A percentile compares a stretch with the other conserved stretches of the same genome.
Conservation (phyloP, 768 basidiomycete genomes). For the Tricholoma matsutake region DNA sequence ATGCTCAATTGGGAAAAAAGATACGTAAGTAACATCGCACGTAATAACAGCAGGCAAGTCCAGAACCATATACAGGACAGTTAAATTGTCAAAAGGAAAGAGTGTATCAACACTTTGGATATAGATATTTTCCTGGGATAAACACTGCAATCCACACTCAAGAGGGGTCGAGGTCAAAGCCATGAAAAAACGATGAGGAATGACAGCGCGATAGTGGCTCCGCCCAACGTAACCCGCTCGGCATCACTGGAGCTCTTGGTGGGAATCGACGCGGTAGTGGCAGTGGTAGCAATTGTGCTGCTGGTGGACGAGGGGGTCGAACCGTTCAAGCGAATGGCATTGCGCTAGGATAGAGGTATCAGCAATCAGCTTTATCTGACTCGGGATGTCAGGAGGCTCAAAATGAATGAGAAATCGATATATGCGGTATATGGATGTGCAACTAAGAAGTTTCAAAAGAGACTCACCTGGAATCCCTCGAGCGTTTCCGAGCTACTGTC, state of each 20-base stretch:
- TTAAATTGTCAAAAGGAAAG: neutral
- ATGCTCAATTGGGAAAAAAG: slow-evolving; percentile 4
- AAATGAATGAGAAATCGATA: too few relatives aligned
- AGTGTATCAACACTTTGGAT: neutral
- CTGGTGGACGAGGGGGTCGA: slow-evolving; percentile 23
- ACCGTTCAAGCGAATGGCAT: slow-evolving; percentile 55
- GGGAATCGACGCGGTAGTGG: slow-evolving; percentile 8
- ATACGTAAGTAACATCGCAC: too few relatives aligned
- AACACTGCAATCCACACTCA: neutral
- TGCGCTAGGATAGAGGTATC: slow-evolving; percentile 38
- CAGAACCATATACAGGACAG: too few relatives aligned
- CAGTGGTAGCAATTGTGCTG: neutral
- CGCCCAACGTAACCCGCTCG: neutral
- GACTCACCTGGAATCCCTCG: slow-evolving; percentile 44
- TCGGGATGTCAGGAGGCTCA: neutral
- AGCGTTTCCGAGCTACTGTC: slow-evolving; percentile 39
- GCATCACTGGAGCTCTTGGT: slow-evolving; percentile 9
- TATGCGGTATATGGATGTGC: neutral
- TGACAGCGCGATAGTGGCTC: neutral
- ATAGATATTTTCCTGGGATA: neutral
- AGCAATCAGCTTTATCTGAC: neutral
- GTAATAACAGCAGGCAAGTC: too few relatives aligned
- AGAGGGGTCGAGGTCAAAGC: slow-evolving; percentile 1
- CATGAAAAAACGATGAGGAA: neutral
- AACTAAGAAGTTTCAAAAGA: neutral